phyloP scores from a whole-genome alignment of 2,329 filamentous ascomycete genomes.

The Trichophyton schoenleinii region DNA sequence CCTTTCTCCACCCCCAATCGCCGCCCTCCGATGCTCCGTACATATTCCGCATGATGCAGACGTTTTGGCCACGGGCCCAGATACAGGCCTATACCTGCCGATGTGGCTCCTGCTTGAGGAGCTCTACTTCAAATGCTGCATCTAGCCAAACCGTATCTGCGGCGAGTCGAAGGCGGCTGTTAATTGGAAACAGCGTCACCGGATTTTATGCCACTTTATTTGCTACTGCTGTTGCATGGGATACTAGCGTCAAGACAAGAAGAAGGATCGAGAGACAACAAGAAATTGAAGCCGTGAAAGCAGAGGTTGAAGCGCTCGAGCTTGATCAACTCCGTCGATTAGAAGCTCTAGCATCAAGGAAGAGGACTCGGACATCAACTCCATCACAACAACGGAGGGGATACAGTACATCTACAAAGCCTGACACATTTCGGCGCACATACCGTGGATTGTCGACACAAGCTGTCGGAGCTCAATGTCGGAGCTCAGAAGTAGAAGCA shows the following conservation, averaged over 20 bases:
- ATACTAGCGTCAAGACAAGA: conserved; percentile 29
- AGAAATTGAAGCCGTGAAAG: conserved; percentile 32
- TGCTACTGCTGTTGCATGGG: conserved; percentile 29
- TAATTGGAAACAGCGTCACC: conserved; percentile 32
- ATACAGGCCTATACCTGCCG: conserved; percentile 28
- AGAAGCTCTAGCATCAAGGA: conserved; percentile 20
- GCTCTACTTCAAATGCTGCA: conserved; percentile 22
- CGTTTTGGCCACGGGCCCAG: conserved; percentile 32
- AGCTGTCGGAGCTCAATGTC: not conserved
- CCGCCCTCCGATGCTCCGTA: not conserved
- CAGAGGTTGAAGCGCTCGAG: conserved; percentile 28
- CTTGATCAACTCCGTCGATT: conserved; percentile 29
- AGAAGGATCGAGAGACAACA: conserved; percentile 30
- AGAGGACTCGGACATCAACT: conserved; percentile 14
- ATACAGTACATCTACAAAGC: not conserved
- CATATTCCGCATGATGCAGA: conserved; percentile 29
- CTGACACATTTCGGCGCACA: not conserved
- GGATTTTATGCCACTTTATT: conserved; percentile 35
- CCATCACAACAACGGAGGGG: conserved; percentile 17
- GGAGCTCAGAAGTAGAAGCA: not conserved
- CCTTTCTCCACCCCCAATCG: not conserved
- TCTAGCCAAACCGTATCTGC: conserved; percentile 25
- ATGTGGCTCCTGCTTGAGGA: conserved; percentile 31
- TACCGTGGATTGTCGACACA: not conserved
- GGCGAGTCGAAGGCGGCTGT: conserved; percentile 27